Base-by-base conservation (phyloP, 2,329 filamentous ascomycete species). In the Ophiostoma australiae region DNA sequence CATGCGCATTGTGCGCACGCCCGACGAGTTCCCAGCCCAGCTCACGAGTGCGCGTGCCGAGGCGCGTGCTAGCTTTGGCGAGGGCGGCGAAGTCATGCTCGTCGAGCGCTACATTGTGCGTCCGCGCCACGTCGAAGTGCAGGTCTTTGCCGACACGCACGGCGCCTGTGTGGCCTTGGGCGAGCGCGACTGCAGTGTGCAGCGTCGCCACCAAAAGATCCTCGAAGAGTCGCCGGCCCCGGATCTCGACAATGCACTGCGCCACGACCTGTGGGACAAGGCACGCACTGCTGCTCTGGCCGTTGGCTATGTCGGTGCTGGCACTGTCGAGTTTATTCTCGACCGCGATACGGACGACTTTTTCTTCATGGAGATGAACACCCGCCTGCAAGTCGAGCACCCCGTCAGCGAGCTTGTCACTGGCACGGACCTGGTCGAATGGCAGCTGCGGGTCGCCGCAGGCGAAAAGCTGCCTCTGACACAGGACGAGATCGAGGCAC, bases 321-420 rank as follows among this genome's bases (percentile, higher is more conserved):
- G 93, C 1, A 97, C 93, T 0, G 91, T 97, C 27, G 93, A 97
- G 80, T 97, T 94, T 77, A 91, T 97, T 63, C 89, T 97, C 5
- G 93, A 97, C 79, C 91, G 93, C 77, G 88, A 92, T 76, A 89
- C 88, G 6, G 91, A 89, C 67, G 86, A 90, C 63, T 97, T 95
- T 79, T 97, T 88, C 80, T 92, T 92, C 76, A 90, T 91, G 86
- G 90, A 92, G 80, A 91, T 92, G 86, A 91, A 92, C 77, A 97
- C 95, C 0, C 86, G 95, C 69, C 83, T 99, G 27, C 95, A 99
- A 80, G 95, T 99, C 68, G 95, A 99, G 81, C 95, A 99, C 77
- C 95, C 95, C 0, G 95, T 98, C 27, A 98, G 84, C 65, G 86
- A 88, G 78, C 88, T 89, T 84, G 87, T 90, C 68, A 90, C 88